Conservation (phyloP, 352 stramenopile genomes). For the Phytophthora crassamura region DNA sequence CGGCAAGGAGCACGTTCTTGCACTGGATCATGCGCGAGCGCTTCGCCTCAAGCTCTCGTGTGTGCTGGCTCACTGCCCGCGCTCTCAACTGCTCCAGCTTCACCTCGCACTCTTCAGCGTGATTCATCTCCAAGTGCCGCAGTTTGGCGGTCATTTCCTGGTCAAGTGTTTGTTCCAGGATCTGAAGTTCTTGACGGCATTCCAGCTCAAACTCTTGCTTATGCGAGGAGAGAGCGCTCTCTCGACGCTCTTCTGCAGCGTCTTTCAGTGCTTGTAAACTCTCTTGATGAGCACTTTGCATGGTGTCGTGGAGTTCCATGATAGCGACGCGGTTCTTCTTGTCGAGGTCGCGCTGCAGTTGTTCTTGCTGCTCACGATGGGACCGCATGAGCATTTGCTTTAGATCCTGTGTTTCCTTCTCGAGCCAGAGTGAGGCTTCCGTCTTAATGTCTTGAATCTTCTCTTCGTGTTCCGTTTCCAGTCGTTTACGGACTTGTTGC, state of each 20-base stretch:
- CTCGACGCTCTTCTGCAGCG: slow-evolving; percentile 30
- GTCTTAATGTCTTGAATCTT: slow-evolving; percentile 34
- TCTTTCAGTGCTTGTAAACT: slow-evolving; percentile 35
- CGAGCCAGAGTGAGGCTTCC: slow-evolving; percentile 37
- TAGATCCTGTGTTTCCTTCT: slow-evolving; percentile 49
- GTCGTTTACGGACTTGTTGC: slow-evolving; percentile 55
- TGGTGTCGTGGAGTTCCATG: slow-evolving; percentile 57
- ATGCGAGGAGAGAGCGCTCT: slow-evolving; percentile 23
- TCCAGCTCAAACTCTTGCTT: slow-evolving; percentile 39
- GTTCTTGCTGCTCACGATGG: slow-evolving; percentile 46
- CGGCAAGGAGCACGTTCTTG: slow-evolving; percentile 48
- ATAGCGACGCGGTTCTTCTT: slow-evolving; percentile 54
- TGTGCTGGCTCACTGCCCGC: slow-evolving; percentile 37
- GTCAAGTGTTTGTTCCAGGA: slow-evolving; percentile 49
- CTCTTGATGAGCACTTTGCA: slow-evolving; percentile 42
- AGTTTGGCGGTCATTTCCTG: slow-evolving; percentile 47
- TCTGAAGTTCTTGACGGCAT: slow-evolving; percentile 43
- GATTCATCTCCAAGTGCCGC: slow-evolving; percentile 50
- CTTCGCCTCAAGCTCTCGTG: slow-evolving; percentile 53
- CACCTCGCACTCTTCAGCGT: slow-evolving; percentile 45
- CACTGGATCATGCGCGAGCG: slow-evolving; percentile 51
- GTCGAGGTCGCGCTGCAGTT: slow-evolving; percentile 50
- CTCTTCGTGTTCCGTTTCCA: slow-evolving; percentile 53
- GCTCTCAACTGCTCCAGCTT: slow-evolving; percentile 45
- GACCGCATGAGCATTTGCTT: slow-evolving; percentile 45